phyloP scores from a whole-genome alignment of 805 yeast species.

The Wickerhamiella galacta region DNA sequence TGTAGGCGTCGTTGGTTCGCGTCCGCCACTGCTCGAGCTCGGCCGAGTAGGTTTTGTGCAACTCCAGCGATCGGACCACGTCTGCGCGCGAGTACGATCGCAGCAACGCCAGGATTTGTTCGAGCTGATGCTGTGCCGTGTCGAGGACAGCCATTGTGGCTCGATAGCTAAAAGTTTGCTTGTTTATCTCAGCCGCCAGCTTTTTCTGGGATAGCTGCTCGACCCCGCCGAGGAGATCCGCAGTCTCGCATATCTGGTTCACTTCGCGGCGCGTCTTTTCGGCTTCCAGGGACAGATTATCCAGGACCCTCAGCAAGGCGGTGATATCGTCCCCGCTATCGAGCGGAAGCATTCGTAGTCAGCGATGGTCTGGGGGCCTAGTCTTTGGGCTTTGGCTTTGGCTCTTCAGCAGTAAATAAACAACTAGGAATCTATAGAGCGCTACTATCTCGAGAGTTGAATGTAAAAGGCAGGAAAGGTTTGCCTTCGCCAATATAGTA shows the following conservation, averaged over 20 bases:
- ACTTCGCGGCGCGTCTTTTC: background rate
- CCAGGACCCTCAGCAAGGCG: background rate
- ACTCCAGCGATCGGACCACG: background rate
- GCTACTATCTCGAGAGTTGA: too few species aligned
- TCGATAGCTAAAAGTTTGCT: background rate
- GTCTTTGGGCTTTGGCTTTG: too few species aligned
- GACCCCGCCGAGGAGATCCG: background rate
- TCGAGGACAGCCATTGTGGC: background rate
- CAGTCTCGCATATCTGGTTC: background rate
- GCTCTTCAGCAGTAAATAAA: too few species aligned
- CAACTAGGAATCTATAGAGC: background rate
- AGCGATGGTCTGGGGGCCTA: too few species aligned
- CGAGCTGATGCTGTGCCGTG: background rate
- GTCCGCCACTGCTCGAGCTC: background rate
- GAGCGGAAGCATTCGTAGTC: too few species aligned
- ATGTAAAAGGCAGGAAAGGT: slow-evolving; percentile 77
- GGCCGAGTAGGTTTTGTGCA: background rate
- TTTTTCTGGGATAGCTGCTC: background rate
- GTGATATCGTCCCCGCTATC: background rate
- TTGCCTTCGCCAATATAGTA: slow-evolving; percentile 94
- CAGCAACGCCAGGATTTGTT: background rate
- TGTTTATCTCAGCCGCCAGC: background rate
- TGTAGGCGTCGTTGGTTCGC: background rate
- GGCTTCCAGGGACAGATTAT: background rate
- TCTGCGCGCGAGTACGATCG: background rate